Conservation (phyloP, 78 protist species). For the Diacronema lutheri region DNA sequence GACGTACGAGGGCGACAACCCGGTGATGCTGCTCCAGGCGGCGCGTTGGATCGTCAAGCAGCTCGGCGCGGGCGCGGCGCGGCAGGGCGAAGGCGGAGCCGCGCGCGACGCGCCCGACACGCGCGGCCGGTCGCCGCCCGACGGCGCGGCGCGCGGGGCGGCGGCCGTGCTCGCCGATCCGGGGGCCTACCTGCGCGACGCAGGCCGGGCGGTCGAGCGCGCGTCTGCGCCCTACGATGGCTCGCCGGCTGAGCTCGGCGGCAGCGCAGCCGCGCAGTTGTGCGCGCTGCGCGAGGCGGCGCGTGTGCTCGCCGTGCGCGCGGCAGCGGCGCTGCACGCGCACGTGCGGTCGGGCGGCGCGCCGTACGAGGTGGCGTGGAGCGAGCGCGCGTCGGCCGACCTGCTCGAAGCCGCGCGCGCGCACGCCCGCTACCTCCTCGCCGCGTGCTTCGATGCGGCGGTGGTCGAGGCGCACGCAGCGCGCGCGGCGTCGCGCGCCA, state of each 20-base stretch:
- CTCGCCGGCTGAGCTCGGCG: not conserved
- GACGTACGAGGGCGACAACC: constrained; percentile 65
- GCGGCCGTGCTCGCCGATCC: not conserved
- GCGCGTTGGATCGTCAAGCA: constrained; percentile 53
- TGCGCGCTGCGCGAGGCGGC: not conserved
- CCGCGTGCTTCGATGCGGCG: not conserved
- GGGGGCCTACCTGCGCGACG: not conserved
- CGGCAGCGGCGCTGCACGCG: no score
- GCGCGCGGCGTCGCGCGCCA: no score
- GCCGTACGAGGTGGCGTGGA: no score
- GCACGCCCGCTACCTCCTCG: no score
- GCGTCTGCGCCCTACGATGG: not conserved
- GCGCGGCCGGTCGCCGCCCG: no score
- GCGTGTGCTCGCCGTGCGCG: no score
- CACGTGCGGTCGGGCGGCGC: no score
- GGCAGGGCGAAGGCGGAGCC: not conserved
- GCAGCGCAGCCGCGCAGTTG: not conserved
- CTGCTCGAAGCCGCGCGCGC: no score
- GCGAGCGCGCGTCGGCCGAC: no score
- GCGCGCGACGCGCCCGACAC: no score
- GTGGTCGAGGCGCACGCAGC: no score
- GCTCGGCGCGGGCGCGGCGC: not conserved
- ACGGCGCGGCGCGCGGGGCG: not conserved
- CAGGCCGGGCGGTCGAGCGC: not conserved
- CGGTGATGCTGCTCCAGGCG: constrained; percentile 55